Conservation (phyloP, 345 rosid species). For the Eucalyptus pauciflora region DNA sequence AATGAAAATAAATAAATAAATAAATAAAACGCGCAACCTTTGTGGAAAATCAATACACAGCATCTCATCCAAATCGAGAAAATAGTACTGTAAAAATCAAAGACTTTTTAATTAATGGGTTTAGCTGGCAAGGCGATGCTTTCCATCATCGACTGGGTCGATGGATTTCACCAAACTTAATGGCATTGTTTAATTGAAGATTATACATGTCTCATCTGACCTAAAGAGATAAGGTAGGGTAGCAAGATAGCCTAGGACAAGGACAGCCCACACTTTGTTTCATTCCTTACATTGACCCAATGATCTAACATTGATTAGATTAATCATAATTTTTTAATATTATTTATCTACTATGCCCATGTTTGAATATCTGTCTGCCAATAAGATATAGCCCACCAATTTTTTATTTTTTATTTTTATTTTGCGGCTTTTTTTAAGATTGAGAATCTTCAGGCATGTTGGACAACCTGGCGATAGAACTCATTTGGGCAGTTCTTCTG, state of each 20-base stretch:
- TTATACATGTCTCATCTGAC: neutral
- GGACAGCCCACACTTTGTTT: neutral
- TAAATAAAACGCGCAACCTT: neutral
- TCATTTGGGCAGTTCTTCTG: neutral
- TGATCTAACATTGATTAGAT: neutral
- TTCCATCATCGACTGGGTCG: neutral
- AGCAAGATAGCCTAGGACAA: neutral
- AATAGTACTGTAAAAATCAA: neutral
- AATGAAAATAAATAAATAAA: neutral
- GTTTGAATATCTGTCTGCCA: neutral
- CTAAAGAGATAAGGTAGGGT: neutral
- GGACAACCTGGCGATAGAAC: neutral
- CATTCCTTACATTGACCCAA: neutral
- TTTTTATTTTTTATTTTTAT: neutral
- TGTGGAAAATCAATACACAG: neutral
- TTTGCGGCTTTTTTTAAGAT: neutral
- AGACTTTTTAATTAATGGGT: neutral
- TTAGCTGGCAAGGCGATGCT: neutral
- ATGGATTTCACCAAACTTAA: neutral
- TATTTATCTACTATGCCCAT: neutral
- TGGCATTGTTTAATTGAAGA: neutral
- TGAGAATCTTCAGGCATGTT: neutral
- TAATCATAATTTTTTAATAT: neutral
- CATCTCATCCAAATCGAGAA: neutral
- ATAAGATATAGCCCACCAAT: neutral